Evolutionary conservation across 768 basidiomycete genomes (phyloP), one percentile per base, ranked within the genome.

Genomic region (Auriscalpium microsporum): DNA sequence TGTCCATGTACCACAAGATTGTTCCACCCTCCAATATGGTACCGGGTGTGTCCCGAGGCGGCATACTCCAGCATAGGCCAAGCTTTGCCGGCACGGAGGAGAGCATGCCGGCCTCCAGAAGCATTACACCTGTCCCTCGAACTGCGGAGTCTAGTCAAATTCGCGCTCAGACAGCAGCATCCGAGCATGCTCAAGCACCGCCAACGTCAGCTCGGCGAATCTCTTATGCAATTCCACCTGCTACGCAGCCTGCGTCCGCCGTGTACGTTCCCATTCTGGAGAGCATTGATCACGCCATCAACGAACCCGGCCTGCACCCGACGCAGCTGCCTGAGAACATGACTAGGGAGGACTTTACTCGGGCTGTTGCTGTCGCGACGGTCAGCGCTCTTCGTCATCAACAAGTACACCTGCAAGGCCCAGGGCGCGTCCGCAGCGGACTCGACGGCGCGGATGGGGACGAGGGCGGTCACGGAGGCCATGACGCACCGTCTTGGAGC

Each of bases 401-500:
- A 68, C 82, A 87, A 61, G 73, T 75, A n/a, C 75, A 73, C 5
- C 63, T 70, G 8, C 73, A 78, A 34, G 77, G 78, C 6, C 79
- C 77, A 34, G 75, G 72, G 17, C 74, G 80, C 52, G 64, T 69
- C 23, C 76, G 80, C 45, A 61, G 68, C 48, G 77, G 77, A 4
- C 73, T 66, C 4, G 68, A 60, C 10, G 68, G 58, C 37, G 55
- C 55, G 28, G 83, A 81, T 4, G 73, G 65, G 7, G 60, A 61
- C 46, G 83, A 75, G 36, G 78, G 74, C 37, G 82, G 78, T 16
- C 86, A 87, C 68, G 83, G 82, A 21, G 93, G 90, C 0, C 96
- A 99, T 63, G 95, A 98, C 62, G 95, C 85, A 3, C 96, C 96
- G 7, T 90, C 90, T 46, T 99, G 96, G 96, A 97, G 93, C 64